Evolutionary conservation across 768 basidiomycete species (phyloP), one percentile per base, ranked within the genome.

Genomic region (Mycena olivaceomarginata): DNA sequence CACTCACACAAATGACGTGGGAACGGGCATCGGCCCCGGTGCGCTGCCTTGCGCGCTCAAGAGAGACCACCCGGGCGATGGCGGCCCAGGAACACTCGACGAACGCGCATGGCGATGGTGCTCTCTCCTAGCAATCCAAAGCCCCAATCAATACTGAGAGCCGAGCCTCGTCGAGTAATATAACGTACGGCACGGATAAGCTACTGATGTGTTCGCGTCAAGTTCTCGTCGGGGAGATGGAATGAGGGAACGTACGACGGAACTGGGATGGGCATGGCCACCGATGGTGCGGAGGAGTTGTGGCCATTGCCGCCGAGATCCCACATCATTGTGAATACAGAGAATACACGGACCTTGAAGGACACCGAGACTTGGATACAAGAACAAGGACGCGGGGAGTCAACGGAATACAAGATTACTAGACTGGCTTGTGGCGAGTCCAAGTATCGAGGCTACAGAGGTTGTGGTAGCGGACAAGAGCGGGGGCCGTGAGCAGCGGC

Each of bases 301-400:
- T 72, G 59, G 70, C 69, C 43, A 6, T 74, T 70, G 68, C 77
- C 74, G 31, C 74, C n/a, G 39, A 76, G 63, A 77, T 77, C 76
- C 79, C 79, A 79, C 79, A 79, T 77, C 79, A 77, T 79, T 15
- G 68, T 60, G 37, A 39, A 46, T 45, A 56, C 31, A 31, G 31
- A n/a, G 39, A 60, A 12, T 51, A 46, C 51, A 31, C 5, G 25
- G 3, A 31, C 56, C n/a, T 31, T 31, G 31, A 31, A 31, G 31
- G 31, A 31, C 31, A 31, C 31, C 3, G 31, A 31, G 31, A 31
- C 3, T 31, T 31, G 31, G 31, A 4, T 31, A 31, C 31, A 31
- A 31, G 31, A 31, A 31, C 31, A 31, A 31, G 31, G 31, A 31
- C 31, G 31, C 31, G 31, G 4, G 31, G 31, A 31, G 31, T 31